phyloP scores from a whole-genome alignment of 2,329 filamentous ascomycete genomes.

The Clarireedia paspali region DNA sequence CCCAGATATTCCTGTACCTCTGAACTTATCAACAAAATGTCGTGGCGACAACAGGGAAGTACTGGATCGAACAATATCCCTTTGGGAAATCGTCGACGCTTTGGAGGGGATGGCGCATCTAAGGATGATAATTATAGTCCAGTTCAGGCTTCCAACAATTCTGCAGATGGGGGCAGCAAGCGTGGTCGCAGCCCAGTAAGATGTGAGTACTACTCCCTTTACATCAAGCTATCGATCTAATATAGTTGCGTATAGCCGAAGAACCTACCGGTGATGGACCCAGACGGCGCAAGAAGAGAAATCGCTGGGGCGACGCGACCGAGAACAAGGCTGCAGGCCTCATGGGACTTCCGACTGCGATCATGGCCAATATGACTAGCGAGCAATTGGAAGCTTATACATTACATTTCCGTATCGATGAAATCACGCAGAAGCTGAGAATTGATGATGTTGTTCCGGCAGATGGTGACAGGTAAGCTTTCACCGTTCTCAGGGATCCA shows the following conservation, averaged over 20 bases:
- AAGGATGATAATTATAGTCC: constrained; percentile 25
- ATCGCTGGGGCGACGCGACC: constrained; percentile 93
- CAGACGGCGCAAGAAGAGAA: constrained; percentile 93
- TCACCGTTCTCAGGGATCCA: constrained; percentile 1
- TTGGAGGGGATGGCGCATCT: constrained; percentile 52
- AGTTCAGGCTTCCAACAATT: constrained; percentile 15
- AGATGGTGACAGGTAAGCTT: constrained; percentile 81
- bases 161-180: constrained; percentile 45
- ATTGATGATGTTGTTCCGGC: constrained; percentile 98
- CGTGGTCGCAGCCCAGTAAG: constrained; percentile 88
- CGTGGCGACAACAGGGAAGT: constrained; percentile 71
- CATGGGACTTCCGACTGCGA: constrained; percentile 94
- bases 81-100: constrained; percentile 74
- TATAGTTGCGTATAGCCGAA: constrained; percentile 19
- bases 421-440: constrained; percentile 97
- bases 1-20: not conserved
- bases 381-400: constrained; percentile 98
- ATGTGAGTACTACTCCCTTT: constrained; percentile 41
- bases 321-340: constrained; percentile 98
- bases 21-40: constrained; percentile 39
- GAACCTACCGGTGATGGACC: constrained; percentile 54
- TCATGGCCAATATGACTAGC: constrained; percentile 95
- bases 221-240: constrained; percentile 9
- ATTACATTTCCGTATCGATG: constrained; percentile 91
- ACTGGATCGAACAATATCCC: constrained; percentile 98